Base-by-base conservation (phyloP, 2,329 filamentous ascomycete genomes). In the Penicillium sp. region DNA sequence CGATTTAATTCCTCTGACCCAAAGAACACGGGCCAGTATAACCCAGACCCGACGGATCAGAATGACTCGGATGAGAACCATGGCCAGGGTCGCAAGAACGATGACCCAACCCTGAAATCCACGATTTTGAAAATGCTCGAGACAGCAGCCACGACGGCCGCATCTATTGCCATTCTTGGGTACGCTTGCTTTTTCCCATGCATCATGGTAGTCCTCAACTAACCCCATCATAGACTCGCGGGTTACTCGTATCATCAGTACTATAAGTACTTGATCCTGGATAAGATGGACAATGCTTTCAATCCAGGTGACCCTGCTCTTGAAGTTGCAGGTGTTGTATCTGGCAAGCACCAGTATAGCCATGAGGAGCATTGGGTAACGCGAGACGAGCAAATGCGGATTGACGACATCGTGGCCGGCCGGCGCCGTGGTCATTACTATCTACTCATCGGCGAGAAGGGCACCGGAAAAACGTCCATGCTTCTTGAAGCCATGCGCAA, bases 401-500 rank as follows among this genome's bases (percentile, higher is more conserved):
- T 99, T 56, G 88, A 99, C 69, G 78, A 76, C n/a, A 97, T 99
- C 58, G 83, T 99, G 20, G 76, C 81, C 41, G 94, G 94, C 1
- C 74, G 79, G 2, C 79, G 84, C 23, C 78, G 79, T 39, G 94
- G 94, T 9, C 91, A 95, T 67, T 99, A 99, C 67, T 90, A 94
- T 71, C 81, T 99, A 2, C 78, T 99, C 2, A 85, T 97, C 40
- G 94, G 94, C 37, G 94, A 97, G 68, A 97, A 99, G 75, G 94
- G 94, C 4, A 95, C 90, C 0, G 94, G 94, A 6, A 99, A 99
- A 78, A 95, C 90, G 54, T 95, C 90, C 60, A 97, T 99, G 94
- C 77, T 99, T 64, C 80, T 99, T 17, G 91, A 97, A 68, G 90
- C 91, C 7, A 99, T 99, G 93, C 86, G 87, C 47, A 95, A 95